phyloP scores from a whole-genome alignment of 2,329 filamentous ascomycete species.

The Hypomyces perniciosus region DNA sequence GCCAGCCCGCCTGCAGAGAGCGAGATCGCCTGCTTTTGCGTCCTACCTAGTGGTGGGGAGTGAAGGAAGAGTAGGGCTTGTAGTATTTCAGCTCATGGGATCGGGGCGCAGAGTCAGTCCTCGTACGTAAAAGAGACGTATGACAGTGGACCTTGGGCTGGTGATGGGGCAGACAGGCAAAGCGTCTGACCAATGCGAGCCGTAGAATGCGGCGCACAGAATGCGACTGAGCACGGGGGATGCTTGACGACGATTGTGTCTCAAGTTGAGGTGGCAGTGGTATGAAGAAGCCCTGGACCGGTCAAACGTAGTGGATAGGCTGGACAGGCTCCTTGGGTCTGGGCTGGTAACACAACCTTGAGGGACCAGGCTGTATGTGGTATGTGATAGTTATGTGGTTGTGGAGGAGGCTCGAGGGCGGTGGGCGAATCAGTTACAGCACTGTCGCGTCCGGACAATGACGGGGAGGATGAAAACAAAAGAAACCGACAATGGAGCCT shows the following conservation, averaged over 20 bases:
- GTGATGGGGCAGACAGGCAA: slow-evolving; percentile 14
- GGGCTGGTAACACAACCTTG: slow-evolving; percentile 6
- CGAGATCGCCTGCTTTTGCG: slow-evolving; percentile 6
- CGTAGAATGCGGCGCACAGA: slow-evolving; percentile 19
- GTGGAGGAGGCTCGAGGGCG: slow-evolving; percentile 5
- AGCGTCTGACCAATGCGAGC: slow-evolving; percentile 24
- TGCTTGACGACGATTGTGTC: background rate
- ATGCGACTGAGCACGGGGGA: slow-evolving; percentile 9
- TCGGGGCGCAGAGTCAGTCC: slow-evolving; percentile 17
- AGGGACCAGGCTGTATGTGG: background rate
- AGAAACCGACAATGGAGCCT: no score
- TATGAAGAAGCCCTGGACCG: slow-evolving; percentile 1
- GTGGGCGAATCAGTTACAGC: slow-evolving; percentile 4
- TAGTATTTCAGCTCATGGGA: slow-evolving; percentile 12
- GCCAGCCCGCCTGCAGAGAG: slow-evolving; percentile 17
- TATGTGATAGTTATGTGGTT: background rate
- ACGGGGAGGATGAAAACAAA: no score
- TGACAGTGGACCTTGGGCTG: slow-evolving; percentile 23
- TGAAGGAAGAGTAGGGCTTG: slow-evolving; percentile 10
- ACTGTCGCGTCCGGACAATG: no score
- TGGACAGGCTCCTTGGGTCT: slow-evolving; percentile 3
- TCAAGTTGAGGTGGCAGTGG: background rate
- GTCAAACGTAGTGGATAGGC: slow-evolving; percentile 1
- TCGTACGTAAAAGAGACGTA: slow-evolving; percentile 30
- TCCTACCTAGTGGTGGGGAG: slow-evolving; percentile 11